These are phyloP conservation scores for Corylus americana DNA, from an alignment of 306 rosid species.

Conservation along the genomic window DNA sequence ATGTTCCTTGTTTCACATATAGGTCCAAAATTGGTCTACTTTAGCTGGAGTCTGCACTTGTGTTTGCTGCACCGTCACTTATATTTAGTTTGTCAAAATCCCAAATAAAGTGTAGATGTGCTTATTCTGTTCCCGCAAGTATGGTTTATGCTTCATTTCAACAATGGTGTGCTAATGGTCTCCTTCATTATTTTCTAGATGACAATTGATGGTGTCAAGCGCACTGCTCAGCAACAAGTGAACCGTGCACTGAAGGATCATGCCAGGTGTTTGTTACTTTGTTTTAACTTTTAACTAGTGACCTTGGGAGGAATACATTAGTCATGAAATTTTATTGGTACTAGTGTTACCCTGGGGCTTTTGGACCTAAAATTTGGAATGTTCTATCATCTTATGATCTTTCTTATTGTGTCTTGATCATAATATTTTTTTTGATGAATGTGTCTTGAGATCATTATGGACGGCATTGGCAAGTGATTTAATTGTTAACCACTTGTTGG, in stretches of 20 bases:
- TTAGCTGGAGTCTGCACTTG: not conserved
- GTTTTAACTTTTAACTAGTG: constrained; percentile 5
- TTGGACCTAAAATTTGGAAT: constrained; percentile 1
- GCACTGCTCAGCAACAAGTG: constrained; percentile 95
- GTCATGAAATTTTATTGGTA: not conserved
- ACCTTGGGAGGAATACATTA: not conserved
- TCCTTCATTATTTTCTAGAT: constrained; percentile 52
- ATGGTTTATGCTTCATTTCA: constrained; percentile 11
- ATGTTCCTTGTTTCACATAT: not conserved
- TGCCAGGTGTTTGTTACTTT: constrained; percentile 54
- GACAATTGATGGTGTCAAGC: constrained; percentile 91
- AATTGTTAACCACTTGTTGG: not conserved
- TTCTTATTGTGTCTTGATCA: not conserved
- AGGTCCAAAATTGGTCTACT: constrained; percentile 4
- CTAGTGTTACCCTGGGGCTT: not conserved
- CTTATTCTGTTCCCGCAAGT: constrained; percentile 19
- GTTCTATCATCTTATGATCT: not conserved
- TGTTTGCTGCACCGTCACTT: not conserved
- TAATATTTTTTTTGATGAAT: too few relatives aligned
- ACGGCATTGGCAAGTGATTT: not conserved
- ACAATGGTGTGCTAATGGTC: constrained; percentile 22
- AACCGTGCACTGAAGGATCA: constrained; percentile 87
- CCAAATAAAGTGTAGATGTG: constrained; percentile 11
- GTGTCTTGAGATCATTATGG: too few relatives aligned
- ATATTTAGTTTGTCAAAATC: constrained; percentile 11